Evolutionary conservation across 164 flowering plant genomes (phyloP).

Genomic region (Kingdonia uniflora): DNA sequence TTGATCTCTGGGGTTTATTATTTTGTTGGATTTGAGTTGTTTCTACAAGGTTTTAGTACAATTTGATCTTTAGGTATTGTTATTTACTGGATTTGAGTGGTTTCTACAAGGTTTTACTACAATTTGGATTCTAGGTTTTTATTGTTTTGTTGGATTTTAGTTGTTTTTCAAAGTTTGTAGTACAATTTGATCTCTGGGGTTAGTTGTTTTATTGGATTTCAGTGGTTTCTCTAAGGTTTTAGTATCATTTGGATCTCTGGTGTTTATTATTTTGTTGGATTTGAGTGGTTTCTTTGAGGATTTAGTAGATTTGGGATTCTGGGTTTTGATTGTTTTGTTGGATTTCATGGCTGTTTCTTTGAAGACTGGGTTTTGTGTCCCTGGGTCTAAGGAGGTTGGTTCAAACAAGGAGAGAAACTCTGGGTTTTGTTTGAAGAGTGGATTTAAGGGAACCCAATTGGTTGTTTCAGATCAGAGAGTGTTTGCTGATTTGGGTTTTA

Average conservation of each 20-base stretch:
- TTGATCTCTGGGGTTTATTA: too few relatives aligned
- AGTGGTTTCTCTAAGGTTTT: not conserved
- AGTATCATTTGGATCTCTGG: too few relatives aligned
- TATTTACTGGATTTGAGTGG: too few relatives aligned
- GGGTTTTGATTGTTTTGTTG: conserved; percentile 3
- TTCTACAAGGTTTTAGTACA: too few relatives aligned
- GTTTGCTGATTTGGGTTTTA: conserved; percentile 12
- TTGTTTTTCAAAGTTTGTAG: too few relatives aligned
- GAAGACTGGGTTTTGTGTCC: conserved; percentile 20
- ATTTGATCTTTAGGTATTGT: too few relatives aligned
- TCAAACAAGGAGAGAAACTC: conserved; percentile 16
- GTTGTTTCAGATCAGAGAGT: conserved; percentile 25
- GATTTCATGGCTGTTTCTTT: conserved; percentile 31
- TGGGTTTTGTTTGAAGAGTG: conserved; percentile 14
- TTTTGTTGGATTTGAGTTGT: too few relatives aligned
- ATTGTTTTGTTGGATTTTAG: too few relatives aligned
- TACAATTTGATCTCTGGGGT: too few relatives aligned
- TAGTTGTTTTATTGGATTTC: not conserved
- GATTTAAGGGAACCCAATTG: conserved; percentile 25
- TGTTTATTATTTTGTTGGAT: too few relatives aligned
- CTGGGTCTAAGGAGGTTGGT: conserved; percentile 19
- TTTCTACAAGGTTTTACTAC: too few relatives aligned
- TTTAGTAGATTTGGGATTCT: conserved; percentile 12
- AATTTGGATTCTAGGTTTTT: too few relatives aligned
- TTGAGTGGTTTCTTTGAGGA: conserved; percentile 2